Evolutionary conservation across 164 flowering plant genomes (phyloP), one percentile per base, ranked within the genome.

Genomic region (Pachysandra terminalis): DNA sequence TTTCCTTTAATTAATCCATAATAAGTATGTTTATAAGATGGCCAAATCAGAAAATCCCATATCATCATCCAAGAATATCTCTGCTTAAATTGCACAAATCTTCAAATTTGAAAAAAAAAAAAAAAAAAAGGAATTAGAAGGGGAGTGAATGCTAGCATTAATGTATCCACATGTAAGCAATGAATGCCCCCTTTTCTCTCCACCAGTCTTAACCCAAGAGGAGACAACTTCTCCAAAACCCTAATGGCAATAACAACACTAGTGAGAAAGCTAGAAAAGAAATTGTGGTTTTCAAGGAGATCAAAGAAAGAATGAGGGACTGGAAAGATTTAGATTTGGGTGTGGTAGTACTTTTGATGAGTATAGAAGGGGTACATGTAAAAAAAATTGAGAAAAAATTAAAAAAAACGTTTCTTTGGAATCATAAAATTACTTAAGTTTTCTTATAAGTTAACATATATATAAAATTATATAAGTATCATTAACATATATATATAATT

Each of bases 261-360:
- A n/a, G n/a, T n/a, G n/a, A n/a, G n/a, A n/a, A n/a, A n/a, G n/a
- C 14, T 19, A 13, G 27, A 12, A 45, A 64, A 19, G n/a, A n/a
- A 61, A 59, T 19, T 49, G 63, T 37, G 61, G 22, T 56, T 28
- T 26, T n/a, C 61, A 22, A 14, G 58, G 56, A 27, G 63, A 48
- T n/a, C n/a, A n/a, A n/a, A 19, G 24, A 45, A 32, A 19, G 21
- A 12, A 83, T 79, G 89, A 85, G 54, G 74, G 75, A 74, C 17
- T 86, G 89, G 90, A 68, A 65, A 52, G 72, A 82, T 58, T 72
- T 87, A 19, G 72, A 82, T 58, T 72, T 87, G 15, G 88, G 87
- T 1, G 78, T 80, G 14, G 95, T 87, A 21, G 89, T n/a, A n/a
- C n/a, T n/a, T n/a, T n/a, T n/a, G n/a, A n/a, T n/a, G n/a, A n/a